Percentiles rank a stretch among this genome's conserved stretches.
Conservation (phyloP, 2,329 filamentous ascomycete genomes). For the Ascochyta clinopodiicola region DNA sequence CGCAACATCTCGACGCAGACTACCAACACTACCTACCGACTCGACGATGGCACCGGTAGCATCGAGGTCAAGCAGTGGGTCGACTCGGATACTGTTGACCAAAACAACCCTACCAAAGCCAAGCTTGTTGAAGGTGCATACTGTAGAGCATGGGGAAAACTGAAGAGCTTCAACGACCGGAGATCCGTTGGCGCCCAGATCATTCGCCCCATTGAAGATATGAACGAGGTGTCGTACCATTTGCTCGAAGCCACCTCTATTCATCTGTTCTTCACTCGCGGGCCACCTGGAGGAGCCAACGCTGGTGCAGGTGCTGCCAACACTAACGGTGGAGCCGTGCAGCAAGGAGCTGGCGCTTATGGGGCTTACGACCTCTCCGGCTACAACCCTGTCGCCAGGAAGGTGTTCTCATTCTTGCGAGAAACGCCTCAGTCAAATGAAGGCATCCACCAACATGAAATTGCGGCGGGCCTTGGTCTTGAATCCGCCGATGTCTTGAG, state of each 20-base stretch:
- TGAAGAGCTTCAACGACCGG: constrained; percentile 86
- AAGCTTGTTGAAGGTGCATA: constrained; percentile 76
- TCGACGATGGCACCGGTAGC: constrained; percentile 93
- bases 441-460: constrained; percentile 80
- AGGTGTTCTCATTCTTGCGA: constrained; percentile 74
- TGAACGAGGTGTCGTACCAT: constrained; percentile 94
- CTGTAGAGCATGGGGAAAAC: constrained; percentile 82
- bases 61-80: constrained; percentile 93
- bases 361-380: constrained; percentile 44
- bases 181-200: constrained; percentile 80
- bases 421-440: constrained; percentile 76
- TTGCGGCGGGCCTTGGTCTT: constrained; percentile 71
- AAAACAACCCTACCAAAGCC: constrained; percentile 54
- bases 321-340: constrained; percentile 30
- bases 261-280: constrained; percentile 82
- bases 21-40: constrained; percentile 88
- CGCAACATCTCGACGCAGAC: constrained; percentile 84
- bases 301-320: constrained; percentile 48
- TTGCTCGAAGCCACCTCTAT: constrained; percentile 87
- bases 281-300: constrained; percentile 61
- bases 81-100: constrained; percentile 63
- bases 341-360: constrained; percentile 37
- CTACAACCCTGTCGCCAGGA: constrained; percentile 65
- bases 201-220: constrained; percentile 79
- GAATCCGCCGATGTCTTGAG: constrained; percentile 72